A percentile compares a stretch with the other conserved stretches of the same genome.
These are phyloP conservation scores for Misopates orontium DNA, from an alignment of 257 asterid genomes.

Conservation along the genomic window DNA sequence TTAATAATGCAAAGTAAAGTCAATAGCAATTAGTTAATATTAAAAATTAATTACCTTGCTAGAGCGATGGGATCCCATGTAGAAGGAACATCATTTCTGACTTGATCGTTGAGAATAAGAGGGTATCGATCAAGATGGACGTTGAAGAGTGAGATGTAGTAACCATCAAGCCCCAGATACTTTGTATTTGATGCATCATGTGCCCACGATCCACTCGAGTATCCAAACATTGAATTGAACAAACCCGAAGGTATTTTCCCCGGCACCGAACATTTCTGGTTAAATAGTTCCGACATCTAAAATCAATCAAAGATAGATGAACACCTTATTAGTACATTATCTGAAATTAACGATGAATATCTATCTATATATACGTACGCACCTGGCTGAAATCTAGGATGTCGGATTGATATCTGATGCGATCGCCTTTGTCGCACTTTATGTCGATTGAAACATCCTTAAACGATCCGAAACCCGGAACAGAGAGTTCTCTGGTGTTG, in stretches of 20 bases:
- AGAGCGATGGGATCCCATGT: conserved; percentile 91
- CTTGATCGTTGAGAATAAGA: conserved; percentile 64
- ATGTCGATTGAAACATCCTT: conserved; percentile 57
- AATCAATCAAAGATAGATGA: background rate
- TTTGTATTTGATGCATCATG: conserved; percentile 64
- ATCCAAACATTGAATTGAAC: conserved; percentile 89
- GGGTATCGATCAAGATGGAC: conserved; percentile 72
- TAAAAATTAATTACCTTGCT: too few species aligned
- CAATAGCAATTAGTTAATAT: too few species aligned
- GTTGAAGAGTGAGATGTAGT: conserved; percentile 55
- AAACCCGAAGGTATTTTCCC: conserved; percentile 91
- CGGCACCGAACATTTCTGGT: conserved; percentile 59
- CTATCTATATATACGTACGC: too few species aligned
- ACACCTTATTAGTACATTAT: too few species aligned
- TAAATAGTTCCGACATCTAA: conserved; percentile 87
- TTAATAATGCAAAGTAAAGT: too few species aligned
- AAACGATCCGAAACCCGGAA: conserved; percentile 72
- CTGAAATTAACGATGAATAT: too few species aligned
- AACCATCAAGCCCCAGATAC: conserved; percentile 73
- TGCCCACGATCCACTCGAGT: conserved; percentile 80
- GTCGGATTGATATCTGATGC: conserved; percentile 77
- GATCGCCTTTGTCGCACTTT: conserved; percentile 88
- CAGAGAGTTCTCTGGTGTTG: conserved; percentile 38
- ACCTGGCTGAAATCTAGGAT: conserved; percentile 83
- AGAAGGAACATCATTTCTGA: conserved; percentile 70